Base-by-base conservation (phyloP, 495 filamentous ascomycete species). In the Aspergillus nanangensis region DNA sequence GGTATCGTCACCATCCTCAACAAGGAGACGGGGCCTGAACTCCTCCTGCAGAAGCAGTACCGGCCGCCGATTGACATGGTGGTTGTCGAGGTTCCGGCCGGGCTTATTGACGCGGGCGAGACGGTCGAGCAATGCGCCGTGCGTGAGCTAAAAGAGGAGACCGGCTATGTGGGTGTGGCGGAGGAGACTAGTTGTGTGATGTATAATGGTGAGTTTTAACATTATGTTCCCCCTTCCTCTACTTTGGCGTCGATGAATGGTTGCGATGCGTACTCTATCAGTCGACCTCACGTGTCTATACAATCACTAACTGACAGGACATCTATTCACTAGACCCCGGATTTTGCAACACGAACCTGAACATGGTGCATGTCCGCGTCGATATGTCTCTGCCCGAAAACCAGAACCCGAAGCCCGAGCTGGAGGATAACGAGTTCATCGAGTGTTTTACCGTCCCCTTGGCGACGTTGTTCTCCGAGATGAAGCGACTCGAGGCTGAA, bases 61-160 rank as follows among this genome's bases (percentile, higher is more conserved):
- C 79, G 91, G 7, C 90, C 91, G 1, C 91, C 91, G 0, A 70
- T 94, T 32, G 80, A 87, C 52, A 86, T 85, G 50, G 70, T 87
- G 20, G 77, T 79, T 25, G 85, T 96, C 46, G 91, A 96, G 59
- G 75, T 94, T 2, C 91, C 91, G 0, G 91, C 91, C 3, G 91
- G 91, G 0, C 66, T 96, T 8, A 79, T 95, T 11, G 91, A 96
- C 65, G 83, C 81, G 7, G 81, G 79, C 22, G 91, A 96, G 62
- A 86, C 80, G 0, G 79, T 84, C 1, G 86, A 90, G 55, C 63
- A 86, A 48, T 86, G 86, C 43, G 91, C 91, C 7, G 75, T 95
- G 11, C 74, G 91, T n/a, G 91, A 96, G 58, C 72, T 98, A 48
- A 89, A 81, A 52, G 93, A 98, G 65, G 93, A 98, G 66, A 96